Evolutionary conservation across 2,329 filamentous ascomycete species (phyloP).

Genomic region (Lasiodiplodia theobromae): DNA sequence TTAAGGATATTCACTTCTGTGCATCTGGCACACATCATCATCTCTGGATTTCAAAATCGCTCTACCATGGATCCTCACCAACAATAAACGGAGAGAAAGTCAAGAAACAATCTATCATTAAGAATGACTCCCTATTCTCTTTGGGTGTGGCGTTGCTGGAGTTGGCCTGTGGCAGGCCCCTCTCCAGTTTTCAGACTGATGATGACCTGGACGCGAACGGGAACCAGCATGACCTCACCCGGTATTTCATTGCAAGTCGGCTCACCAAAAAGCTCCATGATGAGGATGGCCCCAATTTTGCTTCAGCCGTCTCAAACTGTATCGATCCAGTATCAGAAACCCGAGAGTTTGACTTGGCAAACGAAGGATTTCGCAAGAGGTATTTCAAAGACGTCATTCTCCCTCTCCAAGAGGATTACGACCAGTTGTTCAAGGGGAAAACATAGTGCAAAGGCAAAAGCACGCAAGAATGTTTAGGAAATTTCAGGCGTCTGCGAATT

Average conservation of each 20-base stretch:
- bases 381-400: conserved; percentile 30
- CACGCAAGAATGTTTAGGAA: rapidly evolving
- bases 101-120: conserved; percentile 12
- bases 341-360: neutral
- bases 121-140: conserved; percentile 32
- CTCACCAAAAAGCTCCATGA: conserved; percentile 24
- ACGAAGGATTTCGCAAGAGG: conserved; percentile 30
- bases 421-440: conserved; percentile 34
- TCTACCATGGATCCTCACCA: too few relatives aligned
- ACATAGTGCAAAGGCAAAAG: too few relatives aligned
- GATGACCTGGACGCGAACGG: conserved; percentile 23
- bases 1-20: too few relatives aligned
- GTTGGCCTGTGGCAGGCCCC: conserved; percentile 27
- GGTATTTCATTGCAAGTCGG: conserved; percentile 16
- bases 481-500: too few relatives aligned
- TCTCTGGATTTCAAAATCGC: too few relatives aligned
- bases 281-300: conserved; percentile 23
- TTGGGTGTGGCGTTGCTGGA: conserved; percentile 33
- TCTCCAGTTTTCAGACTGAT: conserved; percentile 2
- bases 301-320: conserved; percentile 30
- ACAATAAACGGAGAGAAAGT: rapidly evolving
- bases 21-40: too few relatives aligned
- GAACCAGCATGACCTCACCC: conserved; percentile 7
- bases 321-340: conserved; percentile 23
- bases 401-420: conserved; percentile 29